A percentile compares a stretch with the other conserved stretches of the same genome.
These are phyloP conservation scores for Ilyonectria destructans DNA, from an alignment of 2,329 filamentous ascomycete genomes.

Conservation along the genomic window DNA sequence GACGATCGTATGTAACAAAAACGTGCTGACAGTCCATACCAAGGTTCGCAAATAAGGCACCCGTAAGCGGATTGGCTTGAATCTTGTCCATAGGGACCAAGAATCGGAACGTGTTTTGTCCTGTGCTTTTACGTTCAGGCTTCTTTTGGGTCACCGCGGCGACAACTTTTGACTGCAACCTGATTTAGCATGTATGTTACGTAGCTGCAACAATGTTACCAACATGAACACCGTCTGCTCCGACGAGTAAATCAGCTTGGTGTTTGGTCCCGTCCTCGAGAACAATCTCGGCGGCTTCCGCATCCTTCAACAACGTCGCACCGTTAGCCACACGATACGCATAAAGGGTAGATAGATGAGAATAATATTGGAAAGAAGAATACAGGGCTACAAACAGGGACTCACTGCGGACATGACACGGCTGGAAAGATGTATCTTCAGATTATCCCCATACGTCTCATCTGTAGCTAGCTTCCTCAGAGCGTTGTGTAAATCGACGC, in stretches of 20 bases:
- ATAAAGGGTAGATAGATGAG: no score
- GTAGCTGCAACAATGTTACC: no score
- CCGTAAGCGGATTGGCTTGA: not conserved
- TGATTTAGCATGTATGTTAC: no score
- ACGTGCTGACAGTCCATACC: slow-evolving; percentile 9
- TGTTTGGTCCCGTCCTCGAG: slow-evolving; percentile 4
- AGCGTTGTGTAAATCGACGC: slow-evolving; percentile 7
- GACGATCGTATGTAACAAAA: slow-evolving; percentile 1
- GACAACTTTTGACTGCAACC: not conserved
- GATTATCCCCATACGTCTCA: not conserved
- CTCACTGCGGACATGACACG: slow-evolving; percentile 12
- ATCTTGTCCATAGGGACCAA: slow-evolving; percentile 11
- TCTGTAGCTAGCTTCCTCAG: slow-evolving; percentile 3
- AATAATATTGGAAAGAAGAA: no score
- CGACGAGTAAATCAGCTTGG: slow-evolving; percentile 1
- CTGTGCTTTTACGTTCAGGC: not conserved
- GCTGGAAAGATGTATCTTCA: slow-evolving; percentile 3
- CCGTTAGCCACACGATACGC: not conserved
- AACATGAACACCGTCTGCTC: slow-evolving; percentile 6
- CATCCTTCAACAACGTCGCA: not conserved
- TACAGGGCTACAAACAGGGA: no score
- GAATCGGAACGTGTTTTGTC: slow-evolving; percentile 10
- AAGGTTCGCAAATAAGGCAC: not conserved
- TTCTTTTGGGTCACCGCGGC: not conserved
- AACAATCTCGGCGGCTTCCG: not conserved